A percentile compares a stretch with the other conserved stretches of the same genome.
Conservation (phyloP, 139 green algal species). For the Chlorokybus atmophyticus region DNA sequence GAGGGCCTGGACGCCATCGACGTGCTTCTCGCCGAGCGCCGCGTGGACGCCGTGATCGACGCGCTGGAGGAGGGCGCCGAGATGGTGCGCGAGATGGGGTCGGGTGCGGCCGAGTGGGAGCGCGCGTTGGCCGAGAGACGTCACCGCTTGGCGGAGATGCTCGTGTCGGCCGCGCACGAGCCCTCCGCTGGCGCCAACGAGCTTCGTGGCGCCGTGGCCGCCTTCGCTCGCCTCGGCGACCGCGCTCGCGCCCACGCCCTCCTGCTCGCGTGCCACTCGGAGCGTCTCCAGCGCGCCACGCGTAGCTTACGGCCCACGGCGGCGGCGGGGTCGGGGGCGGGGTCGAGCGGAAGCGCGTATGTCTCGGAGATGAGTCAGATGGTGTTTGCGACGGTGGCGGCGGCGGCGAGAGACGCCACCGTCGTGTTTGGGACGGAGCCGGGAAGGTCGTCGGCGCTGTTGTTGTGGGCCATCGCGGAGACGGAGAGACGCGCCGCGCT, state of each 20-base stretch:
- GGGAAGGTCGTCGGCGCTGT: slow-evolving; percentile 15
- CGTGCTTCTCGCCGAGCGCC: slow-evolving; percentile 24
- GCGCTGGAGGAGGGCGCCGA: slow-evolving; percentile 23
- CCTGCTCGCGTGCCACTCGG: slow-evolving; percentile 16
- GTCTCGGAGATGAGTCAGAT: not conserved
- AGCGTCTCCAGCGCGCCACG: slow-evolving; percentile 7
- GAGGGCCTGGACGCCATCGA: slow-evolving; percentile 20
- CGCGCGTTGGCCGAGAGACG: slow-evolving; percentile 10
- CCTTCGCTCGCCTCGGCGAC: slow-evolving; percentile 18
- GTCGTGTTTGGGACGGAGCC: slow-evolving; percentile 20
- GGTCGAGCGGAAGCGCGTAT: no score
- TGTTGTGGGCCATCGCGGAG: slow-evolving; percentile 23
- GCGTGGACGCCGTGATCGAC: slow-evolving; percentile 15
- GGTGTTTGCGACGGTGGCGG: slow-evolving; percentile 23
- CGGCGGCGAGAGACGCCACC: slow-evolving; percentile 18
- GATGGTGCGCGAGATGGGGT: slow-evolving; percentile 8
- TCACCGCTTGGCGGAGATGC: slow-evolving; percentile 13
- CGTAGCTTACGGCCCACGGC: slow-evolving; percentile 15
- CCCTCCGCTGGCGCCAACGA: slow-evolving; percentile 17
- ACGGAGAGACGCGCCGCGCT: slow-evolving; percentile 19
- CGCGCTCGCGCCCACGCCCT: slow-evolving; percentile 19
- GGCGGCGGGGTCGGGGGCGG: no score
- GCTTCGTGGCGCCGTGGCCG: slow-evolving; percentile 15
- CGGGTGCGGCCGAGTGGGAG: not conserved
- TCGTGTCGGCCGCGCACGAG: slow-evolving; percentile 20